Base-by-base conservation (phyloP, 2,329 filamentous ascomycete species). In the Microdochium bolleyi region DNA sequence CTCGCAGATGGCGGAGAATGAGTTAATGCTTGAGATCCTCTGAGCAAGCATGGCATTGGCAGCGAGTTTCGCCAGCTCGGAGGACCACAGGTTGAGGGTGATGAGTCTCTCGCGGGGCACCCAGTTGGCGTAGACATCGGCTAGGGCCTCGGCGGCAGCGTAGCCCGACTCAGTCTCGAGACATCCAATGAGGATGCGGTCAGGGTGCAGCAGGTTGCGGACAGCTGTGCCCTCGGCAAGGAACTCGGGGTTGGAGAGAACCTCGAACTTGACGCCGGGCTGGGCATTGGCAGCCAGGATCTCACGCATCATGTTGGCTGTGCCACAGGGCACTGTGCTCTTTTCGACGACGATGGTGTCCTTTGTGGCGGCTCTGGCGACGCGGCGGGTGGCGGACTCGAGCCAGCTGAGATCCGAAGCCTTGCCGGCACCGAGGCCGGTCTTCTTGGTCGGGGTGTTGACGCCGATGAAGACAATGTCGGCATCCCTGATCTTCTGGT, bases 191-290 rank as follows among this genome's bases (percentile, higher is more conserved):
- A 92, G 74, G 14, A 92, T 81, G 24, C 88, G 81, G 62, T 89
- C 85, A 8, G 88, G 88, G 55, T 77, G 70, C 50, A 89, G 75
- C 9, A 92, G 75, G 63, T 92, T 84, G 48, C 79, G 73, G 56
- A 92, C 79, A 3, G 88, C 88, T 3, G 86, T 89, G 51, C 88
- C 88, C 58, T 88, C 88, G 24, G 88, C 85, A 46, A 92, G 73
- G 64, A 92, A 92, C 66, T 92, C 88, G 5, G 88, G 88, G 68
- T 92, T 92, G 48, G 87, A 90, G 24, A 92, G 77, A 52, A 92
- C 82, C 64, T 91, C 85, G 63, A 91, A 91, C 56, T 79, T 76
- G 13, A 83, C 75, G 19, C 78, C 79, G 1, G 85, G 84, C 25
- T 50, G n/a, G 14, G 37, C 49, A 22, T 24, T 27, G 44, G 25